These are phyloP conservation scores for Takakia lepidozioides DNA, from an alignment of 225 moss, liverwort and hornwort species.

Conservation along the genomic window DNA sequence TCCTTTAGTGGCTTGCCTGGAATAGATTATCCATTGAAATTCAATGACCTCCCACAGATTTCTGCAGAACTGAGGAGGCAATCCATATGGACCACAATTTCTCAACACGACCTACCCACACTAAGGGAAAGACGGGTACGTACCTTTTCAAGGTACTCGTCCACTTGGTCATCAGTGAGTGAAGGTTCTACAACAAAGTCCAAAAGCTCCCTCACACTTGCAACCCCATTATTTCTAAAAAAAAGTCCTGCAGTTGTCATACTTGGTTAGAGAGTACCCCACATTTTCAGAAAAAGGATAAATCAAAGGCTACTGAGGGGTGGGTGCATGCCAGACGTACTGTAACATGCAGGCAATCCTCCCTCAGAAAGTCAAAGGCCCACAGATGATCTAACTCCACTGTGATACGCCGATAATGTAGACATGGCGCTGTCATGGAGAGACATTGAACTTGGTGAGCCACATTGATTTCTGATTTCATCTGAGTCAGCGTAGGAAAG, in stretches of 20 bases:
- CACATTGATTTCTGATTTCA: too few species aligned
- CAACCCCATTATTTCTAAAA: slow-evolving; percentile 88
- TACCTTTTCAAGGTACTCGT: slow-evolving; percentile 87
- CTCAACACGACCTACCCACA: too few species aligned
- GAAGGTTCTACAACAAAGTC: slow-evolving; percentile 86
- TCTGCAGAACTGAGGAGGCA: too few species aligned
- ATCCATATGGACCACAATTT: too few species aligned
- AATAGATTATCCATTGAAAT: too few species aligned
- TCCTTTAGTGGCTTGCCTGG: too few species aligned
- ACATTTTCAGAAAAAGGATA: not conserved
- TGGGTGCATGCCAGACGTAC: slow-evolving; percentile 23
- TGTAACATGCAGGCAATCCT: slow-evolving; percentile 91
- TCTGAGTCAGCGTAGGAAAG: too few species aligned
- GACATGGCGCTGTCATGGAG: slow-evolving; percentile 62
- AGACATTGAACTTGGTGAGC: too few species aligned
- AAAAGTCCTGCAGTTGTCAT: slow-evolving; percentile 55
- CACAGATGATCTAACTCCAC: slow-evolving; percentile 97
- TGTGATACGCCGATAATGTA: slow-evolving; percentile 96
- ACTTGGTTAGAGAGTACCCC: not conserved
- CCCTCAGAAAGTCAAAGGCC: slow-evolving; percentile 83
- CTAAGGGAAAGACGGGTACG: too few species aligned
- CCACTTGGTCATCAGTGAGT: slow-evolving; percentile 66
- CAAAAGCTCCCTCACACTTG: slow-evolving; percentile 79
- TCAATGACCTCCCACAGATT: too few species aligned
- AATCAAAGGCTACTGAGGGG: not conserved